Evolutionary conservation across 345 rosid species (phyloP).

Genomic region (Eutrema japonicum): DNA sequence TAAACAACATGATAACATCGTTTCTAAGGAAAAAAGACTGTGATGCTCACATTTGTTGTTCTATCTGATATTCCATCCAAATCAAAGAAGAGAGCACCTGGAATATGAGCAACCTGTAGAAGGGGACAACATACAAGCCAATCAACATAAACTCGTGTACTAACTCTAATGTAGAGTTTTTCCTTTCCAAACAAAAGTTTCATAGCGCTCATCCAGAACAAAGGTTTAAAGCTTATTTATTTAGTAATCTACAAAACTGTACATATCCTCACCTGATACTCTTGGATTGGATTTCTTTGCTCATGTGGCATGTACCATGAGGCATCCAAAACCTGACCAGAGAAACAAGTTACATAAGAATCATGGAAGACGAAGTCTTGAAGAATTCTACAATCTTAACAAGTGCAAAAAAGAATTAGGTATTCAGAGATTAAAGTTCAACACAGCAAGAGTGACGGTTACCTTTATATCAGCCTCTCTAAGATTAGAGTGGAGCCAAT

Average conservation of each 20-base stretch:
- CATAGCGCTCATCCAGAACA: not conserved
- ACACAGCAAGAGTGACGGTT: not conserved
- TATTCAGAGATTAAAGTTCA: not conserved
- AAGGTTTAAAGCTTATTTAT: slow-evolving; percentile 25
- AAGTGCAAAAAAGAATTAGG: not conserved
- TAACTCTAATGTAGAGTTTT: slow-evolving; percentile 1
- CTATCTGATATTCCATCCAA: slow-evolving; percentile 85
- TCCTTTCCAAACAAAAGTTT: not conserved
- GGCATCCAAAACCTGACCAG: slow-evolving; percentile 79
- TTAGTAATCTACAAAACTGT: slow-evolving; percentile 15
- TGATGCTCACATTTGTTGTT: slow-evolving; percentile 60
- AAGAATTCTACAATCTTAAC: slow-evolving; percentile 9
- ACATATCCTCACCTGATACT: slow-evolving; percentile 68
- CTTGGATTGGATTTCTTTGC: slow-evolving; percentile 91
- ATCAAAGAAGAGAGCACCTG: slow-evolving; percentile 92
- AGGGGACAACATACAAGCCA: slow-evolving; percentile 24
- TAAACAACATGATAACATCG: slow-evolving; percentile 10
- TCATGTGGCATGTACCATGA: slow-evolving; percentile 99
- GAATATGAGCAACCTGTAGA: slow-evolving; percentile 91
- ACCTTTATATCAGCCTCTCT: slow-evolving; percentile 78
- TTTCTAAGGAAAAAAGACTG: not conserved
- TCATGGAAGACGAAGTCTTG: slow-evolving; percentile 8
- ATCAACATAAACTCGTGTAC: slow-evolving; percentile 27
- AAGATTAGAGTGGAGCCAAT: slow-evolving; percentile 91
- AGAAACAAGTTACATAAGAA: slow-evolving; percentile 11